Evolutionary conservation across 2,329 filamentous ascomycete genomes (phyloP).

Genomic region (Colletotrichum lindemuthianum): DNA sequence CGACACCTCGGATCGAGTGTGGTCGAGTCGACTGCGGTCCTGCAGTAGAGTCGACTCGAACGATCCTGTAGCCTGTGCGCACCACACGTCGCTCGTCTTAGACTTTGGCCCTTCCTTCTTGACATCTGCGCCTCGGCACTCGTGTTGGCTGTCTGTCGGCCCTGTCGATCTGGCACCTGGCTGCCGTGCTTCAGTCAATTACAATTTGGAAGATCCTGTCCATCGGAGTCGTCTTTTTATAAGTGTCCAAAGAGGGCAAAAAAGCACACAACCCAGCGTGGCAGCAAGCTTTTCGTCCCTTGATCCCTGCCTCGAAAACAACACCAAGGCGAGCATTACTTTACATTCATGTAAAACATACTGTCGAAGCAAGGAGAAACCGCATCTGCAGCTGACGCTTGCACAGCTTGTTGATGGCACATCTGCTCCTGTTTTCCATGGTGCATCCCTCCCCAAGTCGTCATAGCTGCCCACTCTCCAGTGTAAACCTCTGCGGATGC

Average conservation of each 20-base stretch:
- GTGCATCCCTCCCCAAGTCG: constrained; percentile 25
- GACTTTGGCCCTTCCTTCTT: background rate
- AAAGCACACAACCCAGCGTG: constrained; percentile 10
- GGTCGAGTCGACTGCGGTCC: too few relatives aligned
- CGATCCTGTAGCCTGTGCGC: constrained; percentile 2
- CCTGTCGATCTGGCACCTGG: background rate
- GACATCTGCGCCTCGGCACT: constrained; percentile 21
- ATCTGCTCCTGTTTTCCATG: constrained; percentile 21
- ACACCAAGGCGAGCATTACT: constrained; percentile 5
- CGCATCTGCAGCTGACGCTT: background rate
- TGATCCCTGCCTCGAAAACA: constrained; percentile 15
- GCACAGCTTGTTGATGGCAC: constrained; percentile 12
- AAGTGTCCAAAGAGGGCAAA: background rate
- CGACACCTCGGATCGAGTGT: too few relatives aligned
- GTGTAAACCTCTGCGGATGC: constrained; percentile 22
- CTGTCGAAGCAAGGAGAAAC: background rate
- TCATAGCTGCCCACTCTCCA: constrained; percentile 27
- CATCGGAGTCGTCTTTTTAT: background rate
- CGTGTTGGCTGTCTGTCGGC: background rate
- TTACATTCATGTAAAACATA: background rate
- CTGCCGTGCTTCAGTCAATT: background rate
- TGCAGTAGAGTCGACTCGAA: too few relatives aligned
- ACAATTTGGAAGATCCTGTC: background rate
- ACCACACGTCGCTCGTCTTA: constrained; percentile 15
- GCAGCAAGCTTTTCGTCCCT: constrained; percentile 10